Evolutionary conservation across 257 asterid species (phyloP).

Genomic region (Ilex aquifolium): DNA sequence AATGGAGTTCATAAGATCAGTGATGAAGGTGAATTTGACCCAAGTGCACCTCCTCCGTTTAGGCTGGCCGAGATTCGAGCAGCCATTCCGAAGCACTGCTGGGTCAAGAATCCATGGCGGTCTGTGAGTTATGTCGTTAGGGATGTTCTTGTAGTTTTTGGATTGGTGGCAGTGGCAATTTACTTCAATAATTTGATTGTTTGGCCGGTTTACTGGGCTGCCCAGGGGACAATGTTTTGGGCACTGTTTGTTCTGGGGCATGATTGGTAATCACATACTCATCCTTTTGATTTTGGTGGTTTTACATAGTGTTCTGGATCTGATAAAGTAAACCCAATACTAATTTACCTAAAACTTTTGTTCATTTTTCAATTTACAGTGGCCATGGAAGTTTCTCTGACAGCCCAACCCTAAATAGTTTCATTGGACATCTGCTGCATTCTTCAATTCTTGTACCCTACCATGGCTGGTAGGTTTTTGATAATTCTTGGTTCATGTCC

Average conservation of each 20-base stretch:
- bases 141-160: conserved; percentile 20
- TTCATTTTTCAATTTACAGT: conserved; percentile 8
- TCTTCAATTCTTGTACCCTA: conserved; percentile 43
- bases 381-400: conserved; percentile 45
- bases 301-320: not conserved
- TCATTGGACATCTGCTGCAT: conserved; percentile 36
- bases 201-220: conserved; percentile 39
- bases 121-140: conserved; percentile 32
- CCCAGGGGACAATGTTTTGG: conserved; percentile 48
- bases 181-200: conserved; percentile 19
- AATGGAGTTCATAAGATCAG: conserved; percentile 1
- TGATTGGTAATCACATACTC: conserved; percentile 24
- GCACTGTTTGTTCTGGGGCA: conserved; percentile 46
- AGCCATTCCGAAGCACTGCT: conserved; percentile 40
- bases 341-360: not conserved
- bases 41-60: conserved; percentile 32
- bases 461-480: conserved; percentile 38
- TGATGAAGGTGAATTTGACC: conserved; percentile 23
- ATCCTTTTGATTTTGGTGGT: not conserved
- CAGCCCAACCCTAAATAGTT: conserved; percentile 17
- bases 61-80: conserved; percentile 33
- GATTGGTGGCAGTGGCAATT: conserved; percentile 20
- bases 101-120: conserved; percentile 31
- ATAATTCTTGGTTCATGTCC: not conserved
- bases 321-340: no score